Base-by-base conservation (phyloP, 371 early-diverging fungal species). In the Actinomortierella ambigua region DNA sequence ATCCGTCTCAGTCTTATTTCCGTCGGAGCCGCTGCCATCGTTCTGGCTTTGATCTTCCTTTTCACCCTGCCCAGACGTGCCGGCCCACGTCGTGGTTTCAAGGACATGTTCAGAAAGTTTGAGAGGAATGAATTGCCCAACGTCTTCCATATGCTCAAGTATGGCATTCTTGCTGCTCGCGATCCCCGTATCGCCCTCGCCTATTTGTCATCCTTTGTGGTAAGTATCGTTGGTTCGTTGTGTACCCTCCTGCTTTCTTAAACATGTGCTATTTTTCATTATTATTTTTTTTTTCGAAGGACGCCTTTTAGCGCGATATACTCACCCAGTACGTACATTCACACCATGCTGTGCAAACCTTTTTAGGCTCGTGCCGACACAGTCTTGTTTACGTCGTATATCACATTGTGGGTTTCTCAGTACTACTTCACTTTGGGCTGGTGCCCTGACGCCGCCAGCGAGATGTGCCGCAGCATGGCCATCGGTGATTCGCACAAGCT, bases 381-480 rank as follows among this genome's bases (percentile, higher is more conserved):
- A 23, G 83, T 92, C 28, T 84, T 89, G 27, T 78, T 94, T 43
- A 82, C 93, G 4, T 77, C 87, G 9, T 93, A 88, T 61, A 65
- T 94, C n/a, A 84, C 88, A 6, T 77, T 91, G 5, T 94, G 93
- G 93, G 81, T 91, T 1, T 79, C 83, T 40, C 78, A 85, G 55
- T 81, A 86, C 63, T 89, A 83, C 58, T 67, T 86, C 55, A 83
- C 82, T 13, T 26, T 49, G 6, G 88, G 88, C 0, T 77, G 67
- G 41, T 92, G 92, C 54, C 53, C 40, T 23, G 71, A 60, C 9
- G 69, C 71, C 0, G 27, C 29, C 14, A n/a, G 56, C 44, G 59
- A 56, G 18, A 53, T 58, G 4, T 88, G 88, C 53, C 65, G 34
- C 34, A 34, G 64, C n/a, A 60, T 69, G 17, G 83, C 84, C 5